A percentile compares a stretch with the other conserved stretches of the same genome.
Evolutionary conservation across 164 flowering plant genomes (phyloP).

Genomic region (Stephania japonica): DNA sequence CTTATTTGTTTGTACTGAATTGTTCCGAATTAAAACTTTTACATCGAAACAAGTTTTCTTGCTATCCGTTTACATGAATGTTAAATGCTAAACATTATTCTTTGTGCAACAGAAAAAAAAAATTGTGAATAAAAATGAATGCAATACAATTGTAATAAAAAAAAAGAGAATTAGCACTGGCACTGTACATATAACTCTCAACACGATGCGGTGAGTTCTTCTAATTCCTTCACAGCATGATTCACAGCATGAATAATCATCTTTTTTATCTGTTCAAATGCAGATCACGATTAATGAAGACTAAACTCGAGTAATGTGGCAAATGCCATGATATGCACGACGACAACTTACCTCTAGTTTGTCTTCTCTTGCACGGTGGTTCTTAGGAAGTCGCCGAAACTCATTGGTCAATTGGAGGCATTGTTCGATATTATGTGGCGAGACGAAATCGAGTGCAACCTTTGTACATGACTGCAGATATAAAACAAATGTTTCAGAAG

Average conservation of each 20-base stretch:
- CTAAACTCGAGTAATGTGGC: no score
- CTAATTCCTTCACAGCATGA: constrained; percentile 8
- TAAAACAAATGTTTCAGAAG: not conserved
- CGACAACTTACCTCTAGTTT: constrained; percentile 59
- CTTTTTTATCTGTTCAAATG: constrained; percentile 5
- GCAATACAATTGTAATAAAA: not conserved
- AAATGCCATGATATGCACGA: no score
- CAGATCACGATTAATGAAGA: no score
- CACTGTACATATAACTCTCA: not conserved
- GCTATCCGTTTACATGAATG: no score
- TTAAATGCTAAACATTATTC: no score
- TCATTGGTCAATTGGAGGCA: constrained; percentile 68
- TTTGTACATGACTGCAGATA: constrained; percentile 71
- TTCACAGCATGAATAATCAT: constrained; percentile 7
- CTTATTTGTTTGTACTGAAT: no score
- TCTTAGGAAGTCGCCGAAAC: constrained; percentile 58
- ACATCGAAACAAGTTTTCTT: no score
- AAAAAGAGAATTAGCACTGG: not conserved
- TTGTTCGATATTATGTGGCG: constrained; percentile 63
- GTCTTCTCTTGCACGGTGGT: constrained; percentile 66
- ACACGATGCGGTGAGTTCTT: not conserved
- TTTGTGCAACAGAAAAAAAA: no score
- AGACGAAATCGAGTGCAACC: constrained; percentile 79
- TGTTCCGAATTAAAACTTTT: no score
- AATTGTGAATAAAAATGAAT: not conserved